Conservation (phyloP, 1,284 basidiomycete genomes). For the Leccinum angustisporum region DNA sequence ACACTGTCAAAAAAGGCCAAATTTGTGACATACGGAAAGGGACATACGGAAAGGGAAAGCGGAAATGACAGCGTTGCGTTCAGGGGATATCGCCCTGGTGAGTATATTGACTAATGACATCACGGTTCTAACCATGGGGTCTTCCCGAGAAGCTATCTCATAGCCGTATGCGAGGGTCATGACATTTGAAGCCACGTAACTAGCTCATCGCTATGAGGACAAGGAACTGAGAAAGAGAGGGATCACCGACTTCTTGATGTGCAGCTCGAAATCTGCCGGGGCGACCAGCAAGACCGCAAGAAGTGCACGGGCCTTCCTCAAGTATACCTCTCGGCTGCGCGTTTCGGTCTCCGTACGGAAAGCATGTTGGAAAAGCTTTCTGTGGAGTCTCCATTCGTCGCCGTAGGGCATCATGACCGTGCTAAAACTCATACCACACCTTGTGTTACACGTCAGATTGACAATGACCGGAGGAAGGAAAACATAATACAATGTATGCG, state of each 20-base stretch:
- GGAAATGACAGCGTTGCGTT: constrained; percentile 18
- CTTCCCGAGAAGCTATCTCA: constrained; percentile 16
- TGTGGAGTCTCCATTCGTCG: constrained; percentile 24
- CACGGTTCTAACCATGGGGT: constrained; percentile 22
- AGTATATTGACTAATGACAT: constrained; percentile 22
- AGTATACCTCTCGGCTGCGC: constrained; percentile 17
- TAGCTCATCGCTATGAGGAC: not conserved
- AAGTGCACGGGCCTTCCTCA: constrained; percentile 18
- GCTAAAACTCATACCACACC: constrained; percentile 25
- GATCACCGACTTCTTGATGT: constrained; percentile 21
- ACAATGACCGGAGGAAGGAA: not conserved
- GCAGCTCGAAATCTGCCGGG: constrained; percentile 25
- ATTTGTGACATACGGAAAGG: too few relatives aligned
- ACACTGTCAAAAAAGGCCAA: not conserved
- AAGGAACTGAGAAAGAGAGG: not conserved
- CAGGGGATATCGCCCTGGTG: constrained; percentile 21
- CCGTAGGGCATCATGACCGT: constrained; percentile 28
- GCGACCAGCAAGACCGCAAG: constrained; percentile 23
- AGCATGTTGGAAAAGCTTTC: constrained; percentile 30
- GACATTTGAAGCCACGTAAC: constrained; percentile 27
- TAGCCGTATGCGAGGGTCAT: constrained; percentile 29
- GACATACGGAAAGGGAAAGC: constrained; percentile 29
- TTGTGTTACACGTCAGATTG: constrained; percentile 3
- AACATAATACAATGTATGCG: constrained; percentile 16
- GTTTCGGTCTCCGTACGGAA: constrained; percentile 20